Evolutionary conservation across 805 yeast genomes (phyloP), one percentile per base, ranked within the genome.

Genomic region (Tetrapisispora phaffii): DNA sequence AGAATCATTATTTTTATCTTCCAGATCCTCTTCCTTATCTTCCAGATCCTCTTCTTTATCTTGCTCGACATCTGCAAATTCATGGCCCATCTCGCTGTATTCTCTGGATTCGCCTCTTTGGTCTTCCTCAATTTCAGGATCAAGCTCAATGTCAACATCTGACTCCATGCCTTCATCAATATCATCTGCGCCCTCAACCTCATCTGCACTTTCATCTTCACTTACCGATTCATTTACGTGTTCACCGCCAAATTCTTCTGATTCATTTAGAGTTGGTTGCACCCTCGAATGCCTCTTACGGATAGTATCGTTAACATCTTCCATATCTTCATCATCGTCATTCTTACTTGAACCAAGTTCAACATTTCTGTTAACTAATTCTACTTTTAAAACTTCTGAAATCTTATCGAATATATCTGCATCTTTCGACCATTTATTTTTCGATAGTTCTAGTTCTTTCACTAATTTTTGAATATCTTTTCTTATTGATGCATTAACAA

Each of bases 1-100:
- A 3, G 66, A 72, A 4, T 68, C 73, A 1, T 68, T 76, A 13
- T 66, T 75, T 1, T 67, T 76, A 69, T 77, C 36, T 66, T 71
- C 33, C 62, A 71, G 20, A 63, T 73, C 40, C 65, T 65, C 36
- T 59, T 66, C 64, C 41, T 62, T 59, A 47, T 57, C 60, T 47
- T 56, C 60, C 28, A 56, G 65, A 34, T 64, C 71, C 40, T 63
- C 70, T 35, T 65, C 72, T 24, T 68, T 72, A 8, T 38, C 41
- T 12, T 15, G 16, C 24, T 63, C 73, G 4, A 65, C 73, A 19
- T 68, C 75, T 1, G 70, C 75, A 15, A 68, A 75, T 20, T 69
- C 74, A 22, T 64, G 72, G 12, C 63, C 71, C 10, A 65, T 70
- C 20, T 69, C 76, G 31, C 67, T 75, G 34, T 70, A 74, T 19